Base-by-base conservation (phyloP, 306 rosid species). In the Gillenia trifoliata region DNA sequence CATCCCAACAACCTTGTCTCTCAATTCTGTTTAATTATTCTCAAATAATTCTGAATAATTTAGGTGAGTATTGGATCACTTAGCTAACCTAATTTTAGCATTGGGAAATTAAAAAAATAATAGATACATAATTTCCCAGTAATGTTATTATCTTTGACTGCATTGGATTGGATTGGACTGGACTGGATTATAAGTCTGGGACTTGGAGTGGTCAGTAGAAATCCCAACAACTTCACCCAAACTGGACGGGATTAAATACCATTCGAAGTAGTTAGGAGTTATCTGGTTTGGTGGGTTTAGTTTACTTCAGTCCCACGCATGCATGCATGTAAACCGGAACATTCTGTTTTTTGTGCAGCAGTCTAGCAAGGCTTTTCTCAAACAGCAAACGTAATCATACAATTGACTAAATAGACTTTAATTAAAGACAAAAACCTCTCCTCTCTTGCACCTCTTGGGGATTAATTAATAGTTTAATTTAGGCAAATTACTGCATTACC, bases 1-100 rank as follows among this genome's bases (percentile, higher is more conserved):
- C 40, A 38, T 8, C 76, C 38, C 64, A 64, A 75, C 78, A 40
- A 50, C 78, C 28, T 33, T 75, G 64, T 54, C 29, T 17, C 77
- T 49, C 34, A 26, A 59, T 43, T 30, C 49, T 47, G 3, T 31
- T 26, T 15, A 15, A 5, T 45, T 34, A 11, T 50, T 64, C 64
- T 22, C 13, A 19, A 40, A 8, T 16, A 17, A 57, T 26, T 59
- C 41, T 55, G 20, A 28, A 40, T 30, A 3, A 2, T 49, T 34
- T 64, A 25, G 52, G 65, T 50, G 47, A 33, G 52, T 34, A 36
- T 57, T 74, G 45, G 49, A 74, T n/a, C 36, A 17, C 36, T 23
- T 75, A 64, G 36, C 64, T 50, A 40, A 52, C 52, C 78, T 34
- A 75, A 75, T 26, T 29, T 13, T 8, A 16, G 11, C n/a, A 3